phyloP scores from a whole-genome alignment of 1,284 basidiomycete species.

The Takashimella koratensis region DNA sequence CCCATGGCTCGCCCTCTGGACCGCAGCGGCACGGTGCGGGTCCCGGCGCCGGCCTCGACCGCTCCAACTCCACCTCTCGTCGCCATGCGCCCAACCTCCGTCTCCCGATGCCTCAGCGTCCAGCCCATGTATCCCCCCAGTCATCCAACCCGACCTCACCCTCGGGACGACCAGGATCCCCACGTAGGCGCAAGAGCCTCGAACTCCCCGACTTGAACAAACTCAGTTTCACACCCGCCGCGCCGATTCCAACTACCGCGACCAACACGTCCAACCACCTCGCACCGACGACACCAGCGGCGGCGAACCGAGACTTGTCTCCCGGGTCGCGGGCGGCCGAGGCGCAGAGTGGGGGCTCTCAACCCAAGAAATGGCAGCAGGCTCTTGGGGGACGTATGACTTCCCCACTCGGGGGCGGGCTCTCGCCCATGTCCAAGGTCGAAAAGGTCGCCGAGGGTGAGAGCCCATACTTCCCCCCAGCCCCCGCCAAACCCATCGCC shows the following conservation, averaged over 20 bases:
- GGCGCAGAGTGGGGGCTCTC: not conserved
- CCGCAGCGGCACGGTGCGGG: constrained; percentile 2
- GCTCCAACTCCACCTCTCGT: constrained; percentile 12
- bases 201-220: constrained; percentile 49
- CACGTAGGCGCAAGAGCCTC: constrained; percentile 44
- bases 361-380: constrained; percentile 28
- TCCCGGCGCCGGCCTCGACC: constrained; percentile 12
- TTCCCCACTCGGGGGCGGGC: constrained; percentile 22
- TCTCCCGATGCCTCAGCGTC: constrained; percentile 40
- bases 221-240: constrained; percentile 45
- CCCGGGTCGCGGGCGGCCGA: constrained; percentile 4
- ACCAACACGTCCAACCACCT: constrained; percentile 39
- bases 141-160: constrained; percentile 43
- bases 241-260: constrained; percentile 38
- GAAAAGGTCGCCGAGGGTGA: not conserved
- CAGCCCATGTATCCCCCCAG: constrained; percentile 33
- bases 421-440: constrained; percentile 28
- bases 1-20: not conserved
- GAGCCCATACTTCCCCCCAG: constrained; percentile 35
- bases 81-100: constrained; percentile 36
- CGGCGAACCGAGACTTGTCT: not conserved
- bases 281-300: constrained; percentile 11
- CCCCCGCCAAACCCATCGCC: constrained; percentile 17
- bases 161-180: constrained; percentile 30
- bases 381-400: constrained; percentile 23